A percentile compares a stretch with the other conserved stretches of the same genome.
Evolutionary conservation across 2,329 filamentous ascomycete species (phyloP).

Genomic region (Chrysoporthe cubensis): DNA sequence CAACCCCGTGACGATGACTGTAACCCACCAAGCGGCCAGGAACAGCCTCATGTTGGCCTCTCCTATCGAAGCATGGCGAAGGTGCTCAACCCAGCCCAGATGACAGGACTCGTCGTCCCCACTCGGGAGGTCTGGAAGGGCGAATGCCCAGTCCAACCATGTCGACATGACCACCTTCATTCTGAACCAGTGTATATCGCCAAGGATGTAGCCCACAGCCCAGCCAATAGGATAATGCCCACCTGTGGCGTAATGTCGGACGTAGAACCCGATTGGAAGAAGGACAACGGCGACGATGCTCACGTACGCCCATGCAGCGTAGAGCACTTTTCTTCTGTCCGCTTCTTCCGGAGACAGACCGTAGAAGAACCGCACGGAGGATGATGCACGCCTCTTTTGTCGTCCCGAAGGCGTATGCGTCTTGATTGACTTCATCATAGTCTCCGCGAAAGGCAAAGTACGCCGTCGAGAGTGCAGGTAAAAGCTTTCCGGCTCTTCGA

Average conservation of each 20-base stretch:
- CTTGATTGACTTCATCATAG: constrained; percentile 43
- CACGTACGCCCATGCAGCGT: constrained; percentile 77
- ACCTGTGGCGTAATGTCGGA: constrained; percentile 68
- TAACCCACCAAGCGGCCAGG: constrained; percentile 73
- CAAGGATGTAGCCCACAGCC: constrained; percentile 88
- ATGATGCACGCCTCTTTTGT: constrained; percentile 66
- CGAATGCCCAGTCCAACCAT: constrained; percentile 11
- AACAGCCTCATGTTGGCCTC: constrained; percentile 81
- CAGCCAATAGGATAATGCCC: constrained; percentile 86
- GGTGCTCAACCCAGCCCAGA: constrained; percentile 65
- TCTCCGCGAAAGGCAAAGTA: constrained; percentile 53
- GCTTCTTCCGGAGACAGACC: constrained; percentile 82
- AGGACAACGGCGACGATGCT: constrained; percentile 70
- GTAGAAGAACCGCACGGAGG: constrained; percentile 73
- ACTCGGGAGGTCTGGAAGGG: constrained; percentile 7
- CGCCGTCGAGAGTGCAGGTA: constrained; percentile 45
- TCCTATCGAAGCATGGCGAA: constrained; percentile 69
- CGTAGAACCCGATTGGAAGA: constrained; percentile 70
- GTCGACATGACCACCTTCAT: constrained; percentile 27
- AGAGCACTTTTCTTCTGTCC: constrained; percentile 76
- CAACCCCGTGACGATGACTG: constrained; percentile 72
- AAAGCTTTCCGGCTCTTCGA: background rate
- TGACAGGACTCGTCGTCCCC: constrained; percentile 45
- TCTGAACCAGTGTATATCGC: constrained; percentile 73
- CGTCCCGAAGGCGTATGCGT: constrained; percentile 66